Evolutionary conservation across 139 green algal genomes (phyloP).

Genomic region (Chlorella sp.): DNA sequence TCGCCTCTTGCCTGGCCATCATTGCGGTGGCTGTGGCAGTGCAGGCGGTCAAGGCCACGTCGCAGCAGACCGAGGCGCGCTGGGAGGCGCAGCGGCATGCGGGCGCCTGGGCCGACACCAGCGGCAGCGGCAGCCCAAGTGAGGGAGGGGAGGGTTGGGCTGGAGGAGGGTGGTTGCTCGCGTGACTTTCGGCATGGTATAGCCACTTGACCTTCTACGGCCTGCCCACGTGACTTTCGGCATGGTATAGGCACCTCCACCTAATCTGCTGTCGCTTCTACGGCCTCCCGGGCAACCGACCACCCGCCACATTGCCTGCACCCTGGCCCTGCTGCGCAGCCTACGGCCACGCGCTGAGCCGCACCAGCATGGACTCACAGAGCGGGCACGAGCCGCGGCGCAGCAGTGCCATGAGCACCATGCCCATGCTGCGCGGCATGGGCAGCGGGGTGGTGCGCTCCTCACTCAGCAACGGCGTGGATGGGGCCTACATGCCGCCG

Average conservation of each 20-base stretch:
- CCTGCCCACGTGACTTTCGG: too few species aligned
- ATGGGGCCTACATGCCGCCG: not conserved
- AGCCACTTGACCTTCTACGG: too few species aligned
- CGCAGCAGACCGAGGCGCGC: conserved; percentile 16
- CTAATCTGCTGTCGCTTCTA: not conserved
- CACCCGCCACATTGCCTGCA: not conserved
- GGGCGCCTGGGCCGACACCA: not conserved
- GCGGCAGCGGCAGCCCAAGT: not conserved
- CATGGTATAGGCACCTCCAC: too few species aligned
- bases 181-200: too few species aligned
- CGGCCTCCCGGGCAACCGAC: not conserved
- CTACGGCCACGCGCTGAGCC: not conserved
- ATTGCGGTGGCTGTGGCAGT: conserved; percentile 22
- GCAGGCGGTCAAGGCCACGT: conserved; percentile 35
- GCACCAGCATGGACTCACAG: not conserved
- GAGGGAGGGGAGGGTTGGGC: too few species aligned
- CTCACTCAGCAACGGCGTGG: not conserved
- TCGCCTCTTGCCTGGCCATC: conserved; percentile 37
- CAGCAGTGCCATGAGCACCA: not conserved
- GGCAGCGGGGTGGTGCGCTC: not conserved
- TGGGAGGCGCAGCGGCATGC: conserved; percentile 19
- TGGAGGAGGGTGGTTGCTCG: too few species aligned
- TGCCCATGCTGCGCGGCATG: conserved; percentile 18
- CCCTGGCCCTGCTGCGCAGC: not conserved
- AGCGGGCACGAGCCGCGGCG: not conserved